Evolutionary conservation across 2,329 filamentous ascomycete species (phyloP).

Genomic region (Pseudonectria foliicola): DNA sequence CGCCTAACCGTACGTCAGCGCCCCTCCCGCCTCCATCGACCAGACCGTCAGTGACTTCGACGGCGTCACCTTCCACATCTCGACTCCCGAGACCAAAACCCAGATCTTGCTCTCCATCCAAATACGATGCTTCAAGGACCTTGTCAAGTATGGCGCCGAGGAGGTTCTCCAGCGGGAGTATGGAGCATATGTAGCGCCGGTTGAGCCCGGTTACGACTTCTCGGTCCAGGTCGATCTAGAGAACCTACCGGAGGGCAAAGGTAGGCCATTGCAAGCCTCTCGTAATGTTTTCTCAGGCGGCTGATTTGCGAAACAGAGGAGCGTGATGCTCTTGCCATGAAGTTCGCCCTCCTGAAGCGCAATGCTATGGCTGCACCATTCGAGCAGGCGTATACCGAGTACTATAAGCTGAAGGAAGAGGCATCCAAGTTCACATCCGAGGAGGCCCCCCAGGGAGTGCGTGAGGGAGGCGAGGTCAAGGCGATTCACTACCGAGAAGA

Average conservation of each 20-base stretch:
- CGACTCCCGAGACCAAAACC: slow-evolving; percentile 86
- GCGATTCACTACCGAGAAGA: slow-evolving; percentile 98
- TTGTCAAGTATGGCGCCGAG: slow-evolving; percentile 88
- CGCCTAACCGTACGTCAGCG: slow-evolving; percentile 50
- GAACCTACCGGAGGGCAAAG: slow-evolving; percentile 71
- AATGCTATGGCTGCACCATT: slow-evolving; percentile 99
- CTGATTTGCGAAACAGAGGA: slow-evolving; percentile 50
- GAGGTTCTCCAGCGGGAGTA: slow-evolving; percentile 91
- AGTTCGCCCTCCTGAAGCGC: slow-evolving; percentile 88
- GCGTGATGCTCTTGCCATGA: slow-evolving; percentile 76
- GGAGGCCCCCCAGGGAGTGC: slow-evolving; percentile 82
- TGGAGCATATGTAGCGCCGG: slow-evolving; percentile 77
- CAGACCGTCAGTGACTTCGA: slow-evolving; percentile 99
- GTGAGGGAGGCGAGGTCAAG: slow-evolving; percentile 87
- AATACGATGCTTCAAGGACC: slow-evolving; percentile 89
- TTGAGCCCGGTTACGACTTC: slow-evolving; percentile 93
- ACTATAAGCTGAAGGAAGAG: slow-evolving; percentile 77
- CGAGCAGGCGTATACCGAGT: slow-evolving; percentile 91
- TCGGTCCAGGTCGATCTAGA: slow-evolving; percentile 87
- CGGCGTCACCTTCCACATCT: slow-evolving; percentile 97
- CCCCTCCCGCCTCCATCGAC: slow-evolving; percentile 81
- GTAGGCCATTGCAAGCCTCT: slow-evolving; percentile 32
- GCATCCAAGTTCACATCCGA: slow-evolving; percentile 90
- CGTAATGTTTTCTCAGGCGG: slow-evolving; percentile 1
- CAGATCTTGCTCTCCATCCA: slow-evolving; percentile 92